Evolutionary conservation across 495 filamentous ascomycete species (phyloP).

Genomic region (Penicillium lagena): DNA sequence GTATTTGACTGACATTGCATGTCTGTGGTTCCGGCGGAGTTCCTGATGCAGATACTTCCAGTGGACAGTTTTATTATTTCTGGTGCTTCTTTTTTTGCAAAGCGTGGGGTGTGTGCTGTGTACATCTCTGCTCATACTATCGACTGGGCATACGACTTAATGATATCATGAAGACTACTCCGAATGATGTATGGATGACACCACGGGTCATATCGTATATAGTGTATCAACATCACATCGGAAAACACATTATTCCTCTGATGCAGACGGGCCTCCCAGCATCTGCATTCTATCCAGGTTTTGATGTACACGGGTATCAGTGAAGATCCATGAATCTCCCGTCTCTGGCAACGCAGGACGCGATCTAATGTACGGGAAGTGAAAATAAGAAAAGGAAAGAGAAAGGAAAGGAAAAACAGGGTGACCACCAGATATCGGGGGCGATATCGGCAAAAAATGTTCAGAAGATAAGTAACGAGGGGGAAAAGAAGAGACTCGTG

Average conservation of each 20-base stretch:
- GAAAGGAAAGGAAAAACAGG: constrained; percentile 1
- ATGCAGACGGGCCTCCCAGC: constrained; percentile 11
- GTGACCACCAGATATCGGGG: too few species aligned
- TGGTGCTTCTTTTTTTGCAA: neutral
- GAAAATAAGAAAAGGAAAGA: constrained; percentile 1
- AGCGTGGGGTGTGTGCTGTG: neutral
- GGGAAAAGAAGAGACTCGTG: neutral
- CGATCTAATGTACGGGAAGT: constrained; percentile 23
- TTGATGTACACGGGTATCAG: constrained; percentile 28
- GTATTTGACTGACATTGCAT: constrained; percentile 1
- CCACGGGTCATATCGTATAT: neutral
- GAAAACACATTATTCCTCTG: constrained; percentile 3
- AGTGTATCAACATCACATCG: constrained; percentile 5
- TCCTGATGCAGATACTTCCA: neutral
- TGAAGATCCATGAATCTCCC: constrained; percentile 15
- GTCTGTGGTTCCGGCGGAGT: neutral
- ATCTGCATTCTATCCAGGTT: constrained; percentile 23
- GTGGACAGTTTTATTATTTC: neutral
- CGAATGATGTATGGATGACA: too few species aligned
- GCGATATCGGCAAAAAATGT: neutral
- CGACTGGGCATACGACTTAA: too few species aligned
- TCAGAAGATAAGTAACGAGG: constrained; percentile 1
- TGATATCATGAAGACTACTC: too few species aligned
- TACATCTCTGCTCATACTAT: too few species aligned
- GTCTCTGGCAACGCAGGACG: constrained; percentile 12